These are phyloP conservation scores for Friedmanniomyces endolithicus DNA, from an alignment of 495 filamentous ascomycete genomes.

Conservation along the genomic window DNA sequence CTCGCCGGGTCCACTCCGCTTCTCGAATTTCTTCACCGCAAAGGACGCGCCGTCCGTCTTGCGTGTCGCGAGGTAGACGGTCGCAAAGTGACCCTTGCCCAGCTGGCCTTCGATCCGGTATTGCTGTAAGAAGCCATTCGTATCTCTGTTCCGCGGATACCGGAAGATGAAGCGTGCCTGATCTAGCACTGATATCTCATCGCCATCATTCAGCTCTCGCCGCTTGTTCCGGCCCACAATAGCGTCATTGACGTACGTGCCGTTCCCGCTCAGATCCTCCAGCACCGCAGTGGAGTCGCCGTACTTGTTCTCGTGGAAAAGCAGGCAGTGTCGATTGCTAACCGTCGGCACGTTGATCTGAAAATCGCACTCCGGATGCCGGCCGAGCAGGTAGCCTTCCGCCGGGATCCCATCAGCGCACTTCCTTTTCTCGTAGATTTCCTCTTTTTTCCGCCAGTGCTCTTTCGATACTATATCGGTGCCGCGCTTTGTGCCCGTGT, in stretches of 20 bases:
- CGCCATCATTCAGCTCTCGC: constrained; percentile 72
- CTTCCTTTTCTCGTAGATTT: constrained; percentile 46
- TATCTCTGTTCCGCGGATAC: constrained; percentile 64
- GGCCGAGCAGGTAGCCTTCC: constrained; percentile 81
- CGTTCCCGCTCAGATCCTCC: constrained; percentile 91
- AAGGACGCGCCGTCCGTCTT: constrained; percentile 68
- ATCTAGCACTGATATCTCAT: constrained; percentile 77
- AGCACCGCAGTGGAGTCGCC: constrained; percentile 70
- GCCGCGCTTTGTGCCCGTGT: constrained; percentile 30
- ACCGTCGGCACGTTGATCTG: constrained; percentile 66
- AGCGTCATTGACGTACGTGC: constrained; percentile 88
- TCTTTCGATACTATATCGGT: constrained; percentile 20
- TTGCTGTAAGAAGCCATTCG: constrained; percentile 71
- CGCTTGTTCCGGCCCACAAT: constrained; percentile 84
- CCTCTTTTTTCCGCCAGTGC: constrained; percentile 40
- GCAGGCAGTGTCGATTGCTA: constrained; percentile 87
- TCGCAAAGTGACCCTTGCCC: constrained; percentile 93
- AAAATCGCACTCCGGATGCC: constrained; percentile 88
- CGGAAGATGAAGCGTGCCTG: constrained; percentile 79
- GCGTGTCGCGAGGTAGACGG: constrained; percentile 83
- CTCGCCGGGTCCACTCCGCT: constrained; percentile 63
- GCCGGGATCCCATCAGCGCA: constrained; percentile 46
- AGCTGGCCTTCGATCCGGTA: constrained; percentile 76
- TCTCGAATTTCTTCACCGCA: constrained; percentile 91
- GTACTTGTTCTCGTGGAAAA: constrained; percentile 77